Percentiles rank a stretch among this genome's conserved stretches.
phyloP scores from a whole-genome alignment of 2,329 filamentous ascomycete species.

The Clathrospora elynae region DNA sequence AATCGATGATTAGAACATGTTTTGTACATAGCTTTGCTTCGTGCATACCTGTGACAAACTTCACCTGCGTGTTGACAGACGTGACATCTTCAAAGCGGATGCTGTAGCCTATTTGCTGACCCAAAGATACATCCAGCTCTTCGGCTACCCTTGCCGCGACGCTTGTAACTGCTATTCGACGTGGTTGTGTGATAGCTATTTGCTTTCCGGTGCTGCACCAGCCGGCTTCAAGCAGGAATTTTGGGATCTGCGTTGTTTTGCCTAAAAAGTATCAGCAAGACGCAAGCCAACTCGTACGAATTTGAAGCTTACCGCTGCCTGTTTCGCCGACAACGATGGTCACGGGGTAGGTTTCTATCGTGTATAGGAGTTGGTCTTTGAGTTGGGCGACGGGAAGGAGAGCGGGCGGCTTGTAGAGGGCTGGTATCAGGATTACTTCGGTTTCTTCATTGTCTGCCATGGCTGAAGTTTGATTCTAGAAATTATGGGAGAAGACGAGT shows the following conservation, averaged over 20 bases:
- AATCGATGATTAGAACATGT: too few species aligned
- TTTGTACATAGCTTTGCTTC: too few species aligned
- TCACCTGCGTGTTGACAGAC: slow-evolving; percentile 82
- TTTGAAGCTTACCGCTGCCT: slow-evolving; percentile 62
- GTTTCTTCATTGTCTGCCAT: slow-evolving; percentile 50
- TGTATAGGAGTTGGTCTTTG: slow-evolving; percentile 77
- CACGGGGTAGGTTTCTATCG: slow-evolving; percentile 81
- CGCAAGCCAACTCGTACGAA: neutral
- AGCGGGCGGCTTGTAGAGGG: slow-evolving; percentile 81
- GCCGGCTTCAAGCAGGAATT: slow-evolving; percentile 84
- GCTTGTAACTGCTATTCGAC: slow-evolving; percentile 23
- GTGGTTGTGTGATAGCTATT: slow-evolving; percentile 79
- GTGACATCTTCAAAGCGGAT: slow-evolving; percentile 92
- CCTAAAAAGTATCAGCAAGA: slow-evolving; percentile 52
- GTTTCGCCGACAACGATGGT: slow-evolving; percentile 93
- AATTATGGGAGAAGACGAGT: neutral
- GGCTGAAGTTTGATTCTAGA: neutral
- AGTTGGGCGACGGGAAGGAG: slow-evolving; percentile 88
- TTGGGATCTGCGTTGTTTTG: slow-evolving; percentile 94
- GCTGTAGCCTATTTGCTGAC: slow-evolving; percentile 86
- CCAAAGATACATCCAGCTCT: slow-evolving; percentile 82
- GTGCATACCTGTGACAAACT: slow-evolving; percentile 94
- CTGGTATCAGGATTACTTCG: slow-evolving; percentile 67
- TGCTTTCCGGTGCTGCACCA: slow-evolving; percentile 85
- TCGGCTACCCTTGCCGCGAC: slow-evolving; percentile 67